Conservation (phyloP, 306 rosid species). For the Elaeagnus macrophylla region DNA sequence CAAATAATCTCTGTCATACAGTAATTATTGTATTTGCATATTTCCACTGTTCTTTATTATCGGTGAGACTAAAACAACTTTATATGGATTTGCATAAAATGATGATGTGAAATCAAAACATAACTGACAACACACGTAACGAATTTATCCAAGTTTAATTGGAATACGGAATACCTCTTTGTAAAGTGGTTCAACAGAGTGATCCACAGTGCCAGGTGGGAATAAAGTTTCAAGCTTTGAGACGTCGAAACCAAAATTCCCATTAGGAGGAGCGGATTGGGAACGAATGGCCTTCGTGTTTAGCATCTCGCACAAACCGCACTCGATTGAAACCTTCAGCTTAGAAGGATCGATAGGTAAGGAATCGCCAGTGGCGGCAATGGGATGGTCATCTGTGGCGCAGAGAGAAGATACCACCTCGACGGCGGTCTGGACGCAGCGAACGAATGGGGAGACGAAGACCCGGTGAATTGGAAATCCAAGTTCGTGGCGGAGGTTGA, state of each 20-base stretch:
- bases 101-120: too few relatives aligned
- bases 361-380: slow-evolving; percentile 8
- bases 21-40: background rate
- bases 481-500: slow-evolving; percentile 32
- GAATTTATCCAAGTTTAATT: background rate
- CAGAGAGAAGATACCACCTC: slow-evolving; percentile 52
- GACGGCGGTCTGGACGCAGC: slow-evolving; percentile 77
- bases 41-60: too few relatives aligned
- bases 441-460: slow-evolving; percentile 82
- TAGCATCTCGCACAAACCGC: slow-evolving; percentile 83
- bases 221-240: slow-evolving; percentile 62
- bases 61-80: too few relatives aligned
- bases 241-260: slow-evolving; percentile 61
- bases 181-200: slow-evolving; percentile 40
- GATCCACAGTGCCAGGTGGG: slow-evolving; percentile 66
- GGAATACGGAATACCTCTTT: slow-evolving; percentile 39
- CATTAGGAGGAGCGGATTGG: slow-evolving; percentile 50
- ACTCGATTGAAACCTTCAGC: slow-evolving; percentile 71
- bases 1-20: background rate
- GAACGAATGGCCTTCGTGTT: slow-evolving; percentile 47
- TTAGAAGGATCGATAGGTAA: slow-evolving; percentile 44
- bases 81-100: too few relatives aligned
- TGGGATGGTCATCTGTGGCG: slow-evolving; percentile 27
- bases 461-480: slow-evolving; percentile 51
- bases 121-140: too few relatives aligned